phyloP scores from a whole-genome alignment of 1,284 basidiomycete genomes.

The Xerocomus tenax region DNA sequence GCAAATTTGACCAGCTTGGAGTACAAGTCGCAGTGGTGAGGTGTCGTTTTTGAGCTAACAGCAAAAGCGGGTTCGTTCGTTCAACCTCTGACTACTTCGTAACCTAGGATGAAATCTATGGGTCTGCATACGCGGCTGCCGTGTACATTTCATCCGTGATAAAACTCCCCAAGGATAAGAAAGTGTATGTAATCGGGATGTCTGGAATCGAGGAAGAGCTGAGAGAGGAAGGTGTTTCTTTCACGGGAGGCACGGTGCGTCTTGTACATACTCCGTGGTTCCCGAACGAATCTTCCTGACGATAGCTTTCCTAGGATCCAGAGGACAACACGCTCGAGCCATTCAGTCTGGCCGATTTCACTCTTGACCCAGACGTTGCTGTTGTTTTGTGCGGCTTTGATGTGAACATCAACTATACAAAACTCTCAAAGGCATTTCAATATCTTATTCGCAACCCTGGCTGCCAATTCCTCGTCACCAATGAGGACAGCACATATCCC shows the following conservation, averaged over 20 bases:
- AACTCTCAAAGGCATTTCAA: constrained; percentile 87
- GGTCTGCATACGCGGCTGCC: constrained; percentile 89
- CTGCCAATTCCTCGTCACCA: constrained; percentile 87
- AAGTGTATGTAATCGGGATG: constrained; percentile 95
- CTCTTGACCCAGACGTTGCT: constrained; percentile 70
- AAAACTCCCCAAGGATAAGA: constrained; percentile 83
- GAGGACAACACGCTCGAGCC: constrained; percentile 70
- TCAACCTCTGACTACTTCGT: background rate
- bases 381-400: constrained; percentile 91
- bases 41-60: constrained; percentile 3
- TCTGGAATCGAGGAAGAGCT: constrained; percentile 90
- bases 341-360: constrained; percentile 64
- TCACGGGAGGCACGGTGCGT: constrained; percentile 80
- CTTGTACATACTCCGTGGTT: too few species aligned
- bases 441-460: constrained; percentile 75
- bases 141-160: constrained; percentile 87
- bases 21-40: constrained; percentile 74
- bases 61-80: background rate
- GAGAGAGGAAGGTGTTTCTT: constrained; percentile 69
- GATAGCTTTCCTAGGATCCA: constrained; percentile 52
- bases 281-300: too few species aligned
- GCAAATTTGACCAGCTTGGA: constrained; percentile 85
- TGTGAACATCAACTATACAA: constrained; percentile 78
- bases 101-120: constrained; percentile 89
- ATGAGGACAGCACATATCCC: constrained; percentile 88